Percentiles rank a stretch among this genome's conserved stretches.
These are phyloP conservation scores for Chytridium lagenaria DNA, from an alignment of 371 early-diverging fungal genomes.

Conservation along the genomic window DNA sequence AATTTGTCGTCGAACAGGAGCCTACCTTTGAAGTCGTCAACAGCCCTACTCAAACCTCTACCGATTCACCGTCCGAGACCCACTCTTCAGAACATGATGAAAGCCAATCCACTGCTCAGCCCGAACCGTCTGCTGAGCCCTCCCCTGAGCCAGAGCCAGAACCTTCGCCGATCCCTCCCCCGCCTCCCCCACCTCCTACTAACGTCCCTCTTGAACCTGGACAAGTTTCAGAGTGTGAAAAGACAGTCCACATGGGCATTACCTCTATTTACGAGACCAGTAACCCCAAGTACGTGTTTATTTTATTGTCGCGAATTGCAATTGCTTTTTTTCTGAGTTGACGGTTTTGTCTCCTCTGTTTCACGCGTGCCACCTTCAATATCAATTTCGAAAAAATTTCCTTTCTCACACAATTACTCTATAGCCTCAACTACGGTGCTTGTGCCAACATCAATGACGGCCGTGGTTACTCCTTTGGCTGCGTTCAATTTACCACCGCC, in stretches of 20 bases:
- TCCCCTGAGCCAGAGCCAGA: neutral
- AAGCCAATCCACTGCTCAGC: neutral
- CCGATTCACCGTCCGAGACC: neutral
- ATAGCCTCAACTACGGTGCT: neutral
- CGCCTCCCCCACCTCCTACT: neutral
- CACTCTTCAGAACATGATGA: neutral
- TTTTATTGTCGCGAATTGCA: neutral
- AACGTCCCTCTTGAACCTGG: neutral
- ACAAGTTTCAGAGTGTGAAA: neutral
- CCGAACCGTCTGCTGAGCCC: neutral
- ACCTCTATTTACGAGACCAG: conserved; percentile 11
- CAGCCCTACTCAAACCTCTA: neutral
- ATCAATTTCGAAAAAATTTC: too few species aligned
- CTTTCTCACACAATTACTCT: too few species aligned
- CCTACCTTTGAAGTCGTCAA: neutral
- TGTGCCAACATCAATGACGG: conserved; percentile 14
- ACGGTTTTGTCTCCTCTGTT: neutral
- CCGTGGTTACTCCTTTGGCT: conserved; percentile 4
- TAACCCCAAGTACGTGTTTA: neutral
- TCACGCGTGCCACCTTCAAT: neutral
- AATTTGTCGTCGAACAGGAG: neutral
- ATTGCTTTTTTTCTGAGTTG: neutral
- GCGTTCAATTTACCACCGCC: conserved; percentile 15
- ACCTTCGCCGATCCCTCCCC: neutral
- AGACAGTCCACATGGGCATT: neutral